A percentile compares a stretch with the other conserved stretches of the same genome.
phyloP scores from a whole-genome alignment of 1,284 basidiomycete genomes.

The Rhodotorula sp. region DNA sequence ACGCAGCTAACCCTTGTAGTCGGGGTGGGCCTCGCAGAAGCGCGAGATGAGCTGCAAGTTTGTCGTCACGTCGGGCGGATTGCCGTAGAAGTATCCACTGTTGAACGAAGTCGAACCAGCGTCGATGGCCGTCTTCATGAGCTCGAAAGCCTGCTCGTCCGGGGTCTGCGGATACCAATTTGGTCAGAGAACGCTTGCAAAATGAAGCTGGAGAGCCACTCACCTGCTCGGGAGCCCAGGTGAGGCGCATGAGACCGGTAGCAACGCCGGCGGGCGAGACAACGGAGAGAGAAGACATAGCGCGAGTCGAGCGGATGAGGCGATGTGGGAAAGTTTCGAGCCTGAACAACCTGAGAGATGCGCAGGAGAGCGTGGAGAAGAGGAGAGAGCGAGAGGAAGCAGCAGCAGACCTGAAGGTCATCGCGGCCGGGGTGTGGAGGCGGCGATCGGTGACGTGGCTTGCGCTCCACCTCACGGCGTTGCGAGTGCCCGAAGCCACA shows the following conservation, averaged over 20 bases:
- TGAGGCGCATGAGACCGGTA: conserved; percentile 16
- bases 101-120: conserved; percentile 23
- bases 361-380: neutral
- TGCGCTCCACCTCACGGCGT: too few relatives aligned
- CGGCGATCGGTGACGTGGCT: neutral
- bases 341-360: accelerated
- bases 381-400: neutral
- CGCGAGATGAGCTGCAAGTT: conserved; percentile 42
- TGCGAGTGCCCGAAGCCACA: too few relatives aligned
- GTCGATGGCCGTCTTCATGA: conserved; percentile 33
- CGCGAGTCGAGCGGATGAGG: too few relatives aligned
- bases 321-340: too few relatives aligned
- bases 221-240: conserved; percentile 11
- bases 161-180: conserved; percentile 12
- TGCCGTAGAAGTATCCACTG: conserved; percentile 41
- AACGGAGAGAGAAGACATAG: neutral
- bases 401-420: too few relatives aligned
- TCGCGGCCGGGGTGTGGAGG: neutral
- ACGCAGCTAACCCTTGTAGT: conserved; percentile 29
- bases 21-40: conserved; percentile 45
- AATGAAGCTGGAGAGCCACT: neutral
- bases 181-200: too few relatives aligned
- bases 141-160: conserved; percentile 44
- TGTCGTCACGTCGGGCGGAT: conserved; percentile 10
- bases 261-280: conserved; percentile 1